Percentiles rank a stretch among this genome's conserved stretches.
These are phyloP conservation scores for Strobilomyces dryophilus DNA, from an alignment of 768 basidiomycete species.

Conservation along the genomic window DNA sequence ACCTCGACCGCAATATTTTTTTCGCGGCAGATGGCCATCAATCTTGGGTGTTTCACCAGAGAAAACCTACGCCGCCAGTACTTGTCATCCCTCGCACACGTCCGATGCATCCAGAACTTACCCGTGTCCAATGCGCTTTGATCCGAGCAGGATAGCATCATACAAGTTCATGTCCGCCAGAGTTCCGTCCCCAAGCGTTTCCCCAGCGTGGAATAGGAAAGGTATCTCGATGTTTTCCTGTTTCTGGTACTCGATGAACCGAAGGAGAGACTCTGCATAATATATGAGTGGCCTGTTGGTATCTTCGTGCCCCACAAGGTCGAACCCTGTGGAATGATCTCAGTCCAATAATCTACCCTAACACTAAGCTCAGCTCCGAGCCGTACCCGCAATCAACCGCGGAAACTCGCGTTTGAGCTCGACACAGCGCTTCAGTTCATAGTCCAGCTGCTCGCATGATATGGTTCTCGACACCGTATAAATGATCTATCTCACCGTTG, in stretches of 20 bases:
- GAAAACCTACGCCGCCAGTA: constrained; percentile 48
- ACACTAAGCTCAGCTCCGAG: not conserved
- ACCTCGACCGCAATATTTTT: constrained; percentile 64
- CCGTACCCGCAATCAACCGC: constrained; percentile 39
- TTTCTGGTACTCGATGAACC: constrained; percentile 35
- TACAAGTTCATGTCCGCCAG: constrained; percentile 68
- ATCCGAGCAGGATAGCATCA: constrained; percentile 74
- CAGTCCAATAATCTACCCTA: not conserved
- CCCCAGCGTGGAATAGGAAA: constrained; percentile 78
- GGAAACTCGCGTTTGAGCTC: constrained; percentile 43
- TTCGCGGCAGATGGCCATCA: constrained; percentile 65
- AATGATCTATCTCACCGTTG: constrained; percentile 33
- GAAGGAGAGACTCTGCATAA: constrained; percentile 36
- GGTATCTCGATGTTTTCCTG: constrained; percentile 50
- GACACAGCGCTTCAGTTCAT: constrained; percentile 41
- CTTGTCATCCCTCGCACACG: not conserved
- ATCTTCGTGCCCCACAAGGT: constrained; percentile 58
- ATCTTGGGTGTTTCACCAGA: constrained; percentile 69
- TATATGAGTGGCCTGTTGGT: constrained; percentile 36
- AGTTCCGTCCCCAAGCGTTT: constrained; percentile 75
- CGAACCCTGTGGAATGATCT: constrained; percentile 38
- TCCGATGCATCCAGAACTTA: constrained; percentile 21
- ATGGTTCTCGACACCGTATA: constrained; percentile 37
- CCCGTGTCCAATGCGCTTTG: constrained; percentile 83
- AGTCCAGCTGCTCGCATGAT: constrained; percentile 36